These are phyloP conservation scores for Eimeria maxima DNA, from an alignment of 169 alveolate genomes.

Conservation along the genomic window DNA sequence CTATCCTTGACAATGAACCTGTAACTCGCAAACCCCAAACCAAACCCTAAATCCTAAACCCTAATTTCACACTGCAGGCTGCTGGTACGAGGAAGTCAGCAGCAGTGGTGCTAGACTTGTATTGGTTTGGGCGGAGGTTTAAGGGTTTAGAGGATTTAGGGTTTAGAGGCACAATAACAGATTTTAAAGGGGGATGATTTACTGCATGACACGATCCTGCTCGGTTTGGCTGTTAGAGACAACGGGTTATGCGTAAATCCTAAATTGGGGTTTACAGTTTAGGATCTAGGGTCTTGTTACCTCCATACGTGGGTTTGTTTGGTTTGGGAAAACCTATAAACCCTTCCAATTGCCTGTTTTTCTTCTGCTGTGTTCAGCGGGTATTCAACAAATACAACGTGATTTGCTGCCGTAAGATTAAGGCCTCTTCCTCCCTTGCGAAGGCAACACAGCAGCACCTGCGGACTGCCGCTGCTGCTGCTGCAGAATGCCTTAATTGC, in stretches of 20 bases:
- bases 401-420: slow-evolving; percentile 86
- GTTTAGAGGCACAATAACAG: neutral
- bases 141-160: neutral
- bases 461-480: neutral
- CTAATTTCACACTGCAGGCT: neutral
- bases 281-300: slow-evolving; percentile 26
- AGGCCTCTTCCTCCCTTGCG: slow-evolving; percentile 86
- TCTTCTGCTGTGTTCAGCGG: slow-evolving; percentile 85
- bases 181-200: no score
- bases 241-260: no score
- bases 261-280: neutral
- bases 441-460: slow-evolving; percentile 71
- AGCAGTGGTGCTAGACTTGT: neutral
- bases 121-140: neutral
- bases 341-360: slow-evolving; percentile 87
- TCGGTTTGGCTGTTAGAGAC: no score
- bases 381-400: slow-evolving; percentile 85
- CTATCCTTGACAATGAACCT: slow-evolving; percentile 82
- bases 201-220: neutral
- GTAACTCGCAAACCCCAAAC: slow-evolving; percentile 26
- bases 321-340: slow-evolving; percentile 86
- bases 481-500: slow-evolving; percentile 2
- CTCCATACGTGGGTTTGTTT: slow-evolving; percentile 87
- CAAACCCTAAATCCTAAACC: slow-evolving; percentile 24
- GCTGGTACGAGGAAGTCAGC: neutral